These are phyloP conservation scores for Coemansia sp. DNA, from an alignment of 192 early-diverging fungal species.

Conservation along the genomic window DNA sequence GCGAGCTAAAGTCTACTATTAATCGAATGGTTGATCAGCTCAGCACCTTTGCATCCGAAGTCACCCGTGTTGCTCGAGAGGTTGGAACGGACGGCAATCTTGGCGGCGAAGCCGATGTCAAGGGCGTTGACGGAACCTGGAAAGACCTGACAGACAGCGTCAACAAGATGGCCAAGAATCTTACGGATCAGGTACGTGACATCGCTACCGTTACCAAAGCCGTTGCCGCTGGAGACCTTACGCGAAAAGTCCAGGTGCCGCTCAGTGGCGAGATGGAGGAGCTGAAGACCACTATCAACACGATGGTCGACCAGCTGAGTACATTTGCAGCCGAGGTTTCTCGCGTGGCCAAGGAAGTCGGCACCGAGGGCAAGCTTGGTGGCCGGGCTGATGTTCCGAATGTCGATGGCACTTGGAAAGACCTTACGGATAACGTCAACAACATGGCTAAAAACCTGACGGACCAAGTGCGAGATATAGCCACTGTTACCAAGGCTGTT, in stretches of 20 bases:
- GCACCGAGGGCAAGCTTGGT: conserved; percentile 59
- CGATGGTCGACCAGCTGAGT: conserved; percentile 62
- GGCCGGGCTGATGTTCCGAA: conserved; percentile 57
- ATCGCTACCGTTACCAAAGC: conserved; percentile 62
- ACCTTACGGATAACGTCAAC: conserved; percentile 65
- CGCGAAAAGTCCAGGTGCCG: conserved; percentile 58
- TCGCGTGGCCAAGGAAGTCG: conserved; percentile 65
- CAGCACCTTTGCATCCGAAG: conserved; percentile 53
- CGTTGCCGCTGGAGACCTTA: conserved; percentile 63
- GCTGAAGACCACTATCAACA: conserved; percentile 63
- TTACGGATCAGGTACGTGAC: conserved; percentile 64
- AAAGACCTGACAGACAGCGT: conserved; percentile 61
- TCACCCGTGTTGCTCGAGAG: conserved; percentile 57
- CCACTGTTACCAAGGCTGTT: conserved; percentile 58
- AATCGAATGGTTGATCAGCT: conserved; percentile 55
- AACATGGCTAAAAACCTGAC: conserved; percentile 66
- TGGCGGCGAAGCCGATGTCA: conserved; percentile 56
- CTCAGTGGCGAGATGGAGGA: conserved; percentile 62
- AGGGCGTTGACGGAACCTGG: conserved; percentile 59
- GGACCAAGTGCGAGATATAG: conserved; percentile 61
- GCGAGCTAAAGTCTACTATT: conserved; percentile 58
- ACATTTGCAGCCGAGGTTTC: conserved; percentile 66
- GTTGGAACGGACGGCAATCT: conserved; percentile 61
- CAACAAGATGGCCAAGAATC: conserved; percentile 63
- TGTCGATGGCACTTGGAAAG: conserved; percentile 65